Evolutionary conservation across 1,284 basidiomycete genomes (phyloP).

Genomic region (Phenoliferia sp.): DNA sequence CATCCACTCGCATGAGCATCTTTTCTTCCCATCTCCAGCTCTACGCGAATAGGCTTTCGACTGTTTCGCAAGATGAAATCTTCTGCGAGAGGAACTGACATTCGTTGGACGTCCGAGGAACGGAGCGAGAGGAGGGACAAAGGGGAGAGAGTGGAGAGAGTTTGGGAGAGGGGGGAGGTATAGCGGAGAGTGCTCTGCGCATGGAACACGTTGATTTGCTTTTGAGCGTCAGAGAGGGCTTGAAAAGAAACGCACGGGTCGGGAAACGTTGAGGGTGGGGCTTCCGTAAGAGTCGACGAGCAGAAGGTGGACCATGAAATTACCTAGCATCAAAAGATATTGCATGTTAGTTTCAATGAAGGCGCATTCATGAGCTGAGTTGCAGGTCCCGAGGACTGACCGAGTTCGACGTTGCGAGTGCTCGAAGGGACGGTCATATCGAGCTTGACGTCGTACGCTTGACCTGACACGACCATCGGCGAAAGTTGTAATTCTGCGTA

Average conservation of each 20-base stretch:
- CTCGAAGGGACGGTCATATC: slow-evolving; percentile 20
- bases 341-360: no score
- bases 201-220: background rate
- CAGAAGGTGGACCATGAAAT: slow-evolving; percentile 26
- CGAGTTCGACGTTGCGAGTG: slow-evolving; percentile 21
- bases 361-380: no score
- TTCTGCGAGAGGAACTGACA: slow-evolving; percentile 12
- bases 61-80: background rate
- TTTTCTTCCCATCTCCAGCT: background rate
- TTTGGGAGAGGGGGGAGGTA: slow-evolving; percentile 7
- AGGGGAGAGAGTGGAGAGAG: slow-evolving; percentile 10
- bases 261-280: slow-evolving; percentile 4
- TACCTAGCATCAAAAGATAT: no score
- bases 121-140: slow-evolving; percentile 10
- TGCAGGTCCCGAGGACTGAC: background rate
- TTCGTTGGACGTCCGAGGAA: slow-evolving; percentile 6
- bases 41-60: background rate
- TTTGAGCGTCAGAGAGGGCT: background rate
- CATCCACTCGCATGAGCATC: background rate
- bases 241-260: slow-evolving; percentile 8
- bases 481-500: slow-evolving; percentile 1
- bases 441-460: slow-evolving; percentile 20
- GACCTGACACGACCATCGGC: background rate
- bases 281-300: slow-evolving; percentile 7
- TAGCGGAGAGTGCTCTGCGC: slow-evolving; percentile 7